Evolutionary conservation across 345 rosid species (phyloP).

Genomic region (Cardamine occulta): DNA sequence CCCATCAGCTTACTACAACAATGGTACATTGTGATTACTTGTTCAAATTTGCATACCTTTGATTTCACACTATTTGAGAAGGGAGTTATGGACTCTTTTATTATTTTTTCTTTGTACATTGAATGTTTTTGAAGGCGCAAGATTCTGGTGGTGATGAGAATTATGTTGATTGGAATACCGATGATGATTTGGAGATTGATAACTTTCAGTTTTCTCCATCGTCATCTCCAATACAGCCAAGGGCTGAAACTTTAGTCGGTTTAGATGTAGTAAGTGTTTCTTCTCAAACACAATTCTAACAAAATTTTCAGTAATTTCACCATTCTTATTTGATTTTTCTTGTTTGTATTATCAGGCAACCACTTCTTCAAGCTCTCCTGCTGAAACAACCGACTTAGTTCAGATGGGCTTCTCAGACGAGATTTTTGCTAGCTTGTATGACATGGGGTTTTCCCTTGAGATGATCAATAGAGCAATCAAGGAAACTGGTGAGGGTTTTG

Average conservation of each 20-base stretch:
- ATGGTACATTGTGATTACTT: constrained; percentile 36
- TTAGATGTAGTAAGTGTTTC: not conserved
- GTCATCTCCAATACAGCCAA: constrained; percentile 16
- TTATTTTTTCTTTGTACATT: not conserved
- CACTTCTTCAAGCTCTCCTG: constrained; percentile 32
- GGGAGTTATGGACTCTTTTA: not conserved
- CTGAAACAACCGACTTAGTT: constrained; percentile 30
- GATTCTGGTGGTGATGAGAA: constrained; percentile 26
- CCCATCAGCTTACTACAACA: constrained; percentile 10
- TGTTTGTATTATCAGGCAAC: constrained; percentile 15
- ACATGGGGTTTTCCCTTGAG: constrained; percentile 37
- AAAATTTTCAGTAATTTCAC: not conserved
- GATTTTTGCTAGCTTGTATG: constrained; percentile 32
- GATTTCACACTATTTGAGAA: not conserved
- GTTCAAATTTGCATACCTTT: not conserved
- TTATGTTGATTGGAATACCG: constrained; percentile 24
- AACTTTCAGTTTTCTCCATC: constrained; percentile 30
- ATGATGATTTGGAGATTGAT: constrained; percentile 39
- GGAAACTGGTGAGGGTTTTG: constrained; percentile 37
- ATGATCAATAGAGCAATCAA: constrained; percentile 37
- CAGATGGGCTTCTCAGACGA: constrained; percentile 38
- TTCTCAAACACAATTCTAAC: not conserved
- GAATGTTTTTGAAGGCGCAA: constrained; percentile 30
- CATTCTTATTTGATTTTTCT: not conserved
- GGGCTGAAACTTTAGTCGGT: not conserved